Percentiles rank a stretch among this genome's conserved stretches.
These are phyloP conservation scores for Globisporangium okanoganense DNA, from an alignment of 352 stramenopile species.

Conservation along the genomic window DNA sequence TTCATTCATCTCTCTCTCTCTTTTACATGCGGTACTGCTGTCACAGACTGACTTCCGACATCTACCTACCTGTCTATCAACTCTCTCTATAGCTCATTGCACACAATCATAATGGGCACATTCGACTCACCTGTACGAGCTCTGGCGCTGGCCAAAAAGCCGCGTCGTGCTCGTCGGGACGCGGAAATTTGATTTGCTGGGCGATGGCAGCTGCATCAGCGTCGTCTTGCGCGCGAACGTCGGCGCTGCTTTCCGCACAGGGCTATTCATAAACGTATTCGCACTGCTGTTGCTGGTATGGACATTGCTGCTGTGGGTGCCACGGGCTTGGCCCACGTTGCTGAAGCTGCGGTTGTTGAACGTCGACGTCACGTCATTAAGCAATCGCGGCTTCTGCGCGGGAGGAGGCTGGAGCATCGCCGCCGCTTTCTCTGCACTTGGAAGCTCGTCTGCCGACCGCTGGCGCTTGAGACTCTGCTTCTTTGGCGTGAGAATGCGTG, in stretches of 20 bases:
- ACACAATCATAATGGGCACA: not conserved
- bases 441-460: conserved; percentile 30
- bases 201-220: conserved; percentile 25
- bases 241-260: conserved; percentile 7
- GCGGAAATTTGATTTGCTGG: conserved; percentile 47
- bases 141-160: conserved; percentile 45
- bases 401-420: conserved; percentile 14
- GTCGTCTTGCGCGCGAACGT: not conserved
- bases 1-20: conserved; percentile 7
- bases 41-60: not conserved
- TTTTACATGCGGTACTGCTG: not conserved
- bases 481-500: conserved; percentile 46
- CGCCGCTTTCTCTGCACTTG: conserved; percentile 45
- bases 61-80: not conserved
- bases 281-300: not conserved
- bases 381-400: conserved; percentile 49
- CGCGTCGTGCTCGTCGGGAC: conserved; percentile 33
- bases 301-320: not conserved
- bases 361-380: conserved; percentile 21
- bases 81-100: not conserved
- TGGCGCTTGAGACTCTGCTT: conserved; percentile 54
- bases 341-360: conserved; percentile 17
- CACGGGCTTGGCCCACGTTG: conserved; percentile 16
- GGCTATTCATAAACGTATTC: conserved; percentile 15
- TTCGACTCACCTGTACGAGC: conserved; percentile 19